A percentile compares a stretch with the other conserved stretches of the same genome.
Evolutionary conservation across 805 yeast genomes (phyloP).

Genomic region (Brettanomyces custersianus): DNA sequence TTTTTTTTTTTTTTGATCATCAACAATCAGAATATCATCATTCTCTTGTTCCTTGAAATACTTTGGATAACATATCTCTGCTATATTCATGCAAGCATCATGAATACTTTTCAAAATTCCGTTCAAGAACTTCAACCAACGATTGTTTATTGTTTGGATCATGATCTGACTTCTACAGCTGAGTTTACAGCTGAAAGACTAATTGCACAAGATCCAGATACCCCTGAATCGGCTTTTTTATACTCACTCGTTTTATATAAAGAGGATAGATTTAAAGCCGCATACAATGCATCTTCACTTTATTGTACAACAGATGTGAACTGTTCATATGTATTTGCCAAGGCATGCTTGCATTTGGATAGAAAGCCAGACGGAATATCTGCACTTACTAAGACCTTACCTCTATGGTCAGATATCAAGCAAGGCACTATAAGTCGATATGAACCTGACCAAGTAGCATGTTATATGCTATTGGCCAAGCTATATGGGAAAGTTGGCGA

Average conservation of each 20-base stretch:
- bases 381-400: slow-evolving; percentile 32
- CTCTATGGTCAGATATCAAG: slow-evolving; percentile 23
- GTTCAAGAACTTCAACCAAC: slow-evolving; percentile 40
- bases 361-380: slow-evolving; percentile 53
- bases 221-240: slow-evolving; percentile 55
- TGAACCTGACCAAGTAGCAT: slow-evolving; percentile 62
- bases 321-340: slow-evolving; percentile 67
- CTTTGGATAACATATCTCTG: not conserved
- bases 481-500: slow-evolving; percentile 53
- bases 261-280: slow-evolving; percentile 51
- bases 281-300: slow-evolving; percentile 38
- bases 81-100: slow-evolving; percentile 1
- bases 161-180: slow-evolving; percentile 63
- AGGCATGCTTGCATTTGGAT: slow-evolving; percentile 49
- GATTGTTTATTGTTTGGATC: slow-evolving; percentile 64
- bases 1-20: not conserved
- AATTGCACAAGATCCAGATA: slow-evolving; percentile 49
- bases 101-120: slow-evolving; percentile 17
- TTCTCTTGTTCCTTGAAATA: not conserved
- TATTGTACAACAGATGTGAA: slow-evolving; percentile 50
- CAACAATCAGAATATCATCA: not conserved
- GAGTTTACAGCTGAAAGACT: slow-evolving; percentile 81
- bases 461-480: slow-evolving; percentile 62
- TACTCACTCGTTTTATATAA: slow-evolving; percentile 61
- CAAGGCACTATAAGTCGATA: slow-evolving; percentile 10